Evolutionary conservation across 2,329 filamentous ascomycete species (phyloP).

Genomic region (Diaporthe vexans): DNA sequence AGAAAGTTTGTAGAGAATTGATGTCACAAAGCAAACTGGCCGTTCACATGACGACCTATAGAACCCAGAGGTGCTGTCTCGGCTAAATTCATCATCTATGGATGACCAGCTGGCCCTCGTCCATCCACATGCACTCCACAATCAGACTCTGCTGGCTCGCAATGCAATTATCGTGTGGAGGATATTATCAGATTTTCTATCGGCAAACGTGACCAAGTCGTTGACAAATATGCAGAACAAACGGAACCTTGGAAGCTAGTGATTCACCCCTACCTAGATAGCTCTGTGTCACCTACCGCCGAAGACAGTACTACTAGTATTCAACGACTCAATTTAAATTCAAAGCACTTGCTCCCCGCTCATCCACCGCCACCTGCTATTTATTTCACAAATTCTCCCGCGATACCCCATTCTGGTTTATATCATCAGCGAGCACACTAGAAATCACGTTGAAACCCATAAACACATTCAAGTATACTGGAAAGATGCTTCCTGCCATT

Average conservation of each 20-base stretch:
- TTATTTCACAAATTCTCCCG: not conserved
- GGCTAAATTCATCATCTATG: not conserved
- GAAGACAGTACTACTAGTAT: too few species aligned
- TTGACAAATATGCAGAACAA: not conserved
- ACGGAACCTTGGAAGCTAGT: not conserved
- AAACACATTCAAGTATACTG: not conserved
- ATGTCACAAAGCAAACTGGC: not conserved
- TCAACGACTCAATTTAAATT: not conserved
- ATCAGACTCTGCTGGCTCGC: not conserved
- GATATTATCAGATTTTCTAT: not conserved
- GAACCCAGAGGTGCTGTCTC: not conserved
- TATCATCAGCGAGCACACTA: not conserved
- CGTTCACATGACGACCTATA: not conserved
- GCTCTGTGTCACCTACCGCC: not conserved
- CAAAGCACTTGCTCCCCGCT: too few species aligned
- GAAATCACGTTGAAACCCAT: not conserved
- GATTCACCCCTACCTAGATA: not conserved
- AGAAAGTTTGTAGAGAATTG: not conserved
- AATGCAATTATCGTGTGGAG: not conserved
- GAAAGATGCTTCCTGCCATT: slow-evolving; percentile 16
- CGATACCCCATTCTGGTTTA: too few species aligned
- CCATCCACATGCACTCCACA: not conserved
- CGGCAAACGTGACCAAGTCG: too few species aligned
- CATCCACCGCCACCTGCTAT: not conserved
- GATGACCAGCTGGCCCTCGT: too few species aligned